Base-by-base conservation (phyloP, 169 alveolate genomes). In the Cystoisospora suis region DNA sequence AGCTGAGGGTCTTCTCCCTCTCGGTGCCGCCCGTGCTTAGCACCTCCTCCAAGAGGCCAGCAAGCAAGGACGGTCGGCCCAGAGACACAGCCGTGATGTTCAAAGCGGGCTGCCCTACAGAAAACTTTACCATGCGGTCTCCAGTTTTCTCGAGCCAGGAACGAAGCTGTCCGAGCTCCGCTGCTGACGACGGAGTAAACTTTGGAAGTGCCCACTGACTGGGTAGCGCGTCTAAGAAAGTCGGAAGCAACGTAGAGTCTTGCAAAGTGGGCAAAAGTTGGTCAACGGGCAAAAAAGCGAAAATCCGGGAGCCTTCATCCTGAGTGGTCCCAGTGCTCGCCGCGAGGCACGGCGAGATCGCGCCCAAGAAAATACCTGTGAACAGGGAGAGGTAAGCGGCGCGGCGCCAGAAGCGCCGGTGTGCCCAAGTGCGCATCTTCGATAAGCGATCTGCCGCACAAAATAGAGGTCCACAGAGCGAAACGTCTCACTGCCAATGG, bases 191-290 rank as follows among this genome's bases (percentile, higher is more conserved):
- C 38, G 83, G 15, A 40, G 83, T 6, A 72, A 72, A 72, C 32
- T 34, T 72, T 20, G 83, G 83, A 38, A 72, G 83, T 12, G 83
- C 83, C 83, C 83, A 72, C 36, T 72, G 56, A 0, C 15, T 40
- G 36, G 83, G 83, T 6, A 72, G 83, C 7, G 83, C 83, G 36
- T 15, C 83, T 6, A 72, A 29, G 27, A 72, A 72, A 3, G 83
- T 9, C 27, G 36, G 27, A 15, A 29, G 83, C 38, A 72, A 56
- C 36, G 83, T 40, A 29, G 32, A 2, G 53, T 72, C 56, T 38
- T 72, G 36, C 53, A 72, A 27, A 38, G 83, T 40, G 15, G 83
- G 3, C 4, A 72, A 9, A 4, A 72, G 83, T 38, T 72, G 56
- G 27, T 72, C 83, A 38, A 72, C 38, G 34, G 83, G 15, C 32